Evolutionary conservation across 345 rosid genomes (phyloP).

Genomic region (Abelmoschus esculentus): DNA sequence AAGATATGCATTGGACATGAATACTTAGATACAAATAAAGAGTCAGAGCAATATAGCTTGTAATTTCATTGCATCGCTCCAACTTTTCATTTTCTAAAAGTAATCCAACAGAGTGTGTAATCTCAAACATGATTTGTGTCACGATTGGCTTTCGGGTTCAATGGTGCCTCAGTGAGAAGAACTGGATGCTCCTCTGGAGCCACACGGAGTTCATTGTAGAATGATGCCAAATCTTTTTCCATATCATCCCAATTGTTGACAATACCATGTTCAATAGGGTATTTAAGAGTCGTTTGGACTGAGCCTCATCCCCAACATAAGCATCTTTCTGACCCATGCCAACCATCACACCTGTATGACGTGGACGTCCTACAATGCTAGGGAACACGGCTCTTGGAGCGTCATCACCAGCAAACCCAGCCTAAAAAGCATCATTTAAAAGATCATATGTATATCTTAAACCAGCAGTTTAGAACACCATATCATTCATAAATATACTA

Average conservation of each 20-base stretch:
- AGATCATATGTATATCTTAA: neutral
- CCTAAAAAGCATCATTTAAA: slow-evolving; percentile 23
- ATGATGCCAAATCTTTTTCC: slow-evolving; percentile 74
- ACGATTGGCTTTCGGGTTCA: slow-evolving; percentile 56
- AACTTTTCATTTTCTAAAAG: no score
- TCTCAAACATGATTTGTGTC: slow-evolving; percentile 63
- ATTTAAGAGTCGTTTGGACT: slow-evolving; percentile 59
- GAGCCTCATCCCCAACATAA: slow-evolving; percentile 66
- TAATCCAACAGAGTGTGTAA: neutral
- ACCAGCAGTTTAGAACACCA: neutral
- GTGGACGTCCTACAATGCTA: slow-evolving; percentile 60
- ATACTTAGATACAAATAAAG: no score
- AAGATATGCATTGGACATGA: no score
- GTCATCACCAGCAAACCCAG: slow-evolving; percentile 68
- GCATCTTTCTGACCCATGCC: slow-evolving; percentile 66
- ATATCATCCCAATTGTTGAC: slow-evolving; percentile 65
- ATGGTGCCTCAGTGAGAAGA: slow-evolving; percentile 62
- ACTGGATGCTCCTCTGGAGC: slow-evolving; percentile 66
- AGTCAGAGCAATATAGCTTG: no score
- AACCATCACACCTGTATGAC: slow-evolving; percentile 63
- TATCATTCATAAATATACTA: neutral
- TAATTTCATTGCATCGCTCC: no score
- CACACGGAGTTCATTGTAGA: slow-evolving; percentile 52
- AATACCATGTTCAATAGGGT: slow-evolving; percentile 61
- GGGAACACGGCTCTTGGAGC: slow-evolving; percentile 73